Evolutionary conservation across 2,329 filamentous ascomycete genomes (phyloP), one percentile per base, ranked within the genome.

Genomic region (Cyphellophora europaea): DNA sequence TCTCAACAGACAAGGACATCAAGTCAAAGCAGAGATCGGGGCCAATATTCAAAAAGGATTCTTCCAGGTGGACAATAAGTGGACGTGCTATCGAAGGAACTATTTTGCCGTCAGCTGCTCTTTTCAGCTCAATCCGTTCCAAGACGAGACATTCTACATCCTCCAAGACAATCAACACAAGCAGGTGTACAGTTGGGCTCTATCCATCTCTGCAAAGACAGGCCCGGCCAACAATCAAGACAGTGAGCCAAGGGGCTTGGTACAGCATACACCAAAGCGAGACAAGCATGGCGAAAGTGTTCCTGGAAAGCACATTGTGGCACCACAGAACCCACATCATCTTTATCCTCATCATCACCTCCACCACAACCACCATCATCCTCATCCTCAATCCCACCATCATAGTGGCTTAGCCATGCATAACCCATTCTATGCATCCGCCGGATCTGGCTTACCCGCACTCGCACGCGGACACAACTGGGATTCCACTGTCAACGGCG

Each of bases 61-160:
- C 61, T 93, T 94, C 54, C 65, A 78, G 21, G 72, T 72, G 3
- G 87, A 93, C 36, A 70, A 74, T 12, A 84, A 88, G 49, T 94
- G 86, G 86, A 94, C 87, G 0, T 93, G 87, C 61, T 94, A 94
- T 55, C 72, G 87, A 19, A 73, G 88, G 28, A 94, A 94, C 56
- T 94, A 94, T 59, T 91, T 94, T 55, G 80, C 83, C 0, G 86
- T 91, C 35, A 75, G 79, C 33, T 89, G 84, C 56, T 84, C 81
- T 3, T 94, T 80, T 58, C 72, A 71, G 10, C 63, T 94, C 15
- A 67, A 69, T 27, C 82, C 82, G 60, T 79, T 62, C 66, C 66
- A 53, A 55, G 49, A 49, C 55, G 58, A 35, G 58, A 73, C 76
- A 16, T 60, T 79, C 1, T 82, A 74, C 49, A 57, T 79, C 33